A percentile compares a stretch with the other conserved stretches of the same genome.
phyloP scores from a whole-genome alignment of 2,329 filamentous ascomycete genomes.

The Cercospora sojina region DNA sequence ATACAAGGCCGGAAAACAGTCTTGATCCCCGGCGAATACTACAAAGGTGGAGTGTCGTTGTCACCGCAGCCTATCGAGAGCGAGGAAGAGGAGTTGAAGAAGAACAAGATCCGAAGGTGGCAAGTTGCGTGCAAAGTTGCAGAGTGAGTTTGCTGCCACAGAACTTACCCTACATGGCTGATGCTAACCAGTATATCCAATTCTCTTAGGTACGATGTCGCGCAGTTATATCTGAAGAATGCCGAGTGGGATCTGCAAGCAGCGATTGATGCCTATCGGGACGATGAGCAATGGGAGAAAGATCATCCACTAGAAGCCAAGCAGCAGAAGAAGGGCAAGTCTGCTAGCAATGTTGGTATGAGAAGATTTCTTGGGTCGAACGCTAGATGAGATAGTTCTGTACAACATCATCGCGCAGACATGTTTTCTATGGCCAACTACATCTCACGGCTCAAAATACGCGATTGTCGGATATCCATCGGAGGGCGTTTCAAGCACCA shows the following conservation, averaged over 20 bases:
- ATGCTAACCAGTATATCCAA: slow-evolving; percentile 43
- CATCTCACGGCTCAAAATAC: background rate
- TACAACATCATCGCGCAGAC: background rate
- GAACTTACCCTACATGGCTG: slow-evolving; percentile 11
- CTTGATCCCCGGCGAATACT: slow-evolving; percentile 68
- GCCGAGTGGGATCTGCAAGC: slow-evolving; percentile 63
- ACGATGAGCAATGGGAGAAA: slow-evolving; percentile 74
- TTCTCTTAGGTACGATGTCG: slow-evolving; percentile 61
- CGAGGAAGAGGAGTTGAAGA: slow-evolving; percentile 70
- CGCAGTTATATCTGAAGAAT: slow-evolving; percentile 72
- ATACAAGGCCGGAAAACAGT: slow-evolving; percentile 67
- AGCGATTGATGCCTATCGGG: slow-evolving; percentile 64
- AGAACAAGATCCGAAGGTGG: slow-evolving; percentile 69
- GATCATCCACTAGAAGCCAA: slow-evolving; percentile 59
- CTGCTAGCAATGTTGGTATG: slow-evolving; percentile 36
- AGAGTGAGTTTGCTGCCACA: slow-evolving; percentile 56
- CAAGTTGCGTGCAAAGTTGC: slow-evolving; percentile 77
- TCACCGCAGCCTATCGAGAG: slow-evolving; percentile 70
- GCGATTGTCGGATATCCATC: background rate
- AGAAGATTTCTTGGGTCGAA: slow-evolving; percentile 38
- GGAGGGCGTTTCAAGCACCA: background rate
- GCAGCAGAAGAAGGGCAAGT: slow-evolving; percentile 47
- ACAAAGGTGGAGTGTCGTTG: slow-evolving; percentile 65
- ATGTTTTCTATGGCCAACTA: background rate
- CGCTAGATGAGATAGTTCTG: slow-evolving; percentile 6